These are phyloP conservation scores for Orbilia ellipsospora DNA, from an alignment of 2,329 filamentous ascomycete species.

Conservation along the genomic window DNA sequence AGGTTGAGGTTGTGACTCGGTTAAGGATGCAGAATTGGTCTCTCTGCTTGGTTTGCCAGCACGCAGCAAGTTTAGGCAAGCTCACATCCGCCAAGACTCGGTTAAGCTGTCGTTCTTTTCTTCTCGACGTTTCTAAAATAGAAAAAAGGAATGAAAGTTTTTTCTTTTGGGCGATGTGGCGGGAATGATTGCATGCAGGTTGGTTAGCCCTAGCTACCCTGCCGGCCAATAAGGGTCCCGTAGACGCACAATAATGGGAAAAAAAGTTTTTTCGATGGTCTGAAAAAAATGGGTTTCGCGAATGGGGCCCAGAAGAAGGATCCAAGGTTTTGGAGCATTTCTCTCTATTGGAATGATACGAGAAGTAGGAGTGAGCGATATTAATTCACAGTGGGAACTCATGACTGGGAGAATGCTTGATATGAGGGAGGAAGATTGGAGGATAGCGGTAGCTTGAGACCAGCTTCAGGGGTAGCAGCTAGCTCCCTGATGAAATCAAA, in stretches of 20 bases:
- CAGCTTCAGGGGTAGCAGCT: too few relatives aligned
- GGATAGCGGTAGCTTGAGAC: too few relatives aligned
- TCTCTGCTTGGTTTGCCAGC: not conserved
- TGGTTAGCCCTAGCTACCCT: slow-evolving; percentile 26
- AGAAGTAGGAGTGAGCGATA: too few relatives aligned
- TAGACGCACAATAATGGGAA: slow-evolving; percentile 5
- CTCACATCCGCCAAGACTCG: slow-evolving; percentile 6
- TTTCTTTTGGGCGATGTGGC: slow-evolving; percentile 4
- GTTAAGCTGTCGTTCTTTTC: slow-evolving; percentile 14
- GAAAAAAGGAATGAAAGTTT: slow-evolving; percentile 22
- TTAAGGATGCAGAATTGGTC: not conserved
- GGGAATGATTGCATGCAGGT: slow-evolving; percentile 22
- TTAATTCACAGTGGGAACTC: too few relatives aligned
- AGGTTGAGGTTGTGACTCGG: not conserved
- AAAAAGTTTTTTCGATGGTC: not conserved
- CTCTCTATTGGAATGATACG: too few relatives aligned
- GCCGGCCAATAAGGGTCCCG: not conserved
- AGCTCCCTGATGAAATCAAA: too few relatives aligned
- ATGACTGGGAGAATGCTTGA: too few relatives aligned
- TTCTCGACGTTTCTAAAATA: slow-evolving; percentile 44
- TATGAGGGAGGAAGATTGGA: too few relatives aligned
- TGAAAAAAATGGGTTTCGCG: slow-evolving; percentile 3
- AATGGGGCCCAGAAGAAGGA: not conserved
- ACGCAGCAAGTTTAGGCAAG: not conserved
- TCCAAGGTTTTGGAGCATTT: too few relatives aligned